Evolutionary conservation across 805 yeast genomes (phyloP), one percentile per base, ranked within the genome.

Genomic region (Wickerhamomyces silvicola): DNA sequence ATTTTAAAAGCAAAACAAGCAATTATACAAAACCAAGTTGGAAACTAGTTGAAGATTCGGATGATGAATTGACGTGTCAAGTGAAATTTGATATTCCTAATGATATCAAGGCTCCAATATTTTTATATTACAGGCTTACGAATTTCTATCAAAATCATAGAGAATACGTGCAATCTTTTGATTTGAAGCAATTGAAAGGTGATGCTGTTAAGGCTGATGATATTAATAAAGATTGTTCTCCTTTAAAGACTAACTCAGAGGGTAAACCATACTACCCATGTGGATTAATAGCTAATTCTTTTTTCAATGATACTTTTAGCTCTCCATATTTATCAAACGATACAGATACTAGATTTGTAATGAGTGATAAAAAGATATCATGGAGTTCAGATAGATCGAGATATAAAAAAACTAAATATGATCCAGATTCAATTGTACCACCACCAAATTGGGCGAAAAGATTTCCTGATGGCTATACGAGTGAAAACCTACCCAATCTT

Each of bases 131-230:
- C 62, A 77, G 78, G 44, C 64, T 92, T 48, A 87, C 96, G 22
- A 86, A 86, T 54, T 92, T 90, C 57, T 87, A 70, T 57, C 97
- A 92, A 57, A 92, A 92, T 56, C 98, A 92, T 61, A 75, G 98
- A 39, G 84, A 92, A 41, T 92, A 86, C 53, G 97, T 90, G 21
- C 78, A 76, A 39, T 81, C 94, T 8, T 83, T 70, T 56, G 94
- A 87, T 54, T 72, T 81, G 56, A 66, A 70, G 24, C 98, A 92
- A 59, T 54, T 92, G 30, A 74, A 75, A 38, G 98, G 98, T 2
- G 57, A 72, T 18, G 84, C 90, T 3, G 76, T 81, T 7, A 34
- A 68, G 0, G 62, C 62, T 4, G 67, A 59, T 18, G 70, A 64
- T 27, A 55, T 92, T 14, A 66, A 61, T 37, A 48, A 59, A 25